Evolutionary conservation across 257 asterid species (phyloP).

Genomic region (Cinchona pubescens): DNA sequence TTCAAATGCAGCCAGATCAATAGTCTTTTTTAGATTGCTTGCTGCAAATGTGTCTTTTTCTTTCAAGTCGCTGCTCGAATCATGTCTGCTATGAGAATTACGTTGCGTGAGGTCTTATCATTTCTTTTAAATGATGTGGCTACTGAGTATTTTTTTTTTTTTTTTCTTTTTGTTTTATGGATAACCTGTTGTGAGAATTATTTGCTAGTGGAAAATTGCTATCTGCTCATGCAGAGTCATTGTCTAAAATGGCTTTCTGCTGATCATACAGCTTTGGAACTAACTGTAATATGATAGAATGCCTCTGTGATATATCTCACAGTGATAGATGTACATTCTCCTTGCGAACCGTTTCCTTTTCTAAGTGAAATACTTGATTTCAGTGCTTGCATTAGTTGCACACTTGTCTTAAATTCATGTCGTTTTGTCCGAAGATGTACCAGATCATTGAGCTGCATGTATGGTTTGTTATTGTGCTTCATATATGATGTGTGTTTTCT

Average conservation of each 20-base stretch:
- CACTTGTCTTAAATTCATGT: neutral
- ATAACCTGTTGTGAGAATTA: neutral
- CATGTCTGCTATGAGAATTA: neutral
- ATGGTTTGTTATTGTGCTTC: neutral
- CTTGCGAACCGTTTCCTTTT: neutral
- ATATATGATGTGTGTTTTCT: neutral
- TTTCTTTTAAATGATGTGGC: neutral
- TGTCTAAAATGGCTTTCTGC: neutral
- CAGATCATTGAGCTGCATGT: neutral
- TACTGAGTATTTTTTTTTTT: neutral
- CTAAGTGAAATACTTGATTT: neutral
- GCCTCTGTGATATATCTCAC: neutral
- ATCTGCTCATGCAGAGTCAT: neutral
- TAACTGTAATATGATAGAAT: neutral
- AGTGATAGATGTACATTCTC: neutral
- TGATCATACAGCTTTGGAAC: neutral
- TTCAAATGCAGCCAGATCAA: neutral
- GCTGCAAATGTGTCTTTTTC: too few relatives aligned
- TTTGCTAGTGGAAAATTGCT: neutral
- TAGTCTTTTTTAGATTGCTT: neutral
- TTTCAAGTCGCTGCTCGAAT: neutral
- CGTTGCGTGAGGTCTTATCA: neutral
- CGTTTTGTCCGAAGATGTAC: neutral
- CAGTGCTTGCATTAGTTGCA: too few relatives aligned
- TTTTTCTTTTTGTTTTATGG: neutral